Base-by-base conservation (phyloP, 306 rosid species). In the Myrica gale region DNA sequence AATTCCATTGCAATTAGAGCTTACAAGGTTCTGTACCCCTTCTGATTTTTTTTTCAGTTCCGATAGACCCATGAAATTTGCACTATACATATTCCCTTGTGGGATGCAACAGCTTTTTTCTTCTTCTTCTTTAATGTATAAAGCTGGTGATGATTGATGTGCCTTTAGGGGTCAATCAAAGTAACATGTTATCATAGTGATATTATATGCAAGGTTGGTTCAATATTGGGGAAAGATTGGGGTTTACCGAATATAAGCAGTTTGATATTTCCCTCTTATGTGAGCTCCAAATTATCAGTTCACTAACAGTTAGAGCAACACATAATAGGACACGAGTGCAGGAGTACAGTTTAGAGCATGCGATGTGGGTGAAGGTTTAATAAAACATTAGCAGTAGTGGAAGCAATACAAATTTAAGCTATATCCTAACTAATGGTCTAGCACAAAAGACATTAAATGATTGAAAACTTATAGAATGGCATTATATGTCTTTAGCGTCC, bases 1-100 rank as follows among this genome's bases (percentile, higher is more conserved):
- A 85, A 80, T 82, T 81, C 93, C 53, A 79, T 84, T 83, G 89
- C 89, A 76, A 82, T 70, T 48, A 85, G 63, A 72, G 91, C 92
- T 0, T 90, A 89, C 69, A 84, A 95, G 97, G 98, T 95, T 68
- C 68, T 47, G 62, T 47, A 48, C 32, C 44, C 81, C 44, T 58
- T 83, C 61, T 41, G 50, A 26, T 71, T 42, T 71, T 75, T 47
- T 39, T 76, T 26, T 56, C 20, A 68, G 42, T 69, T 23, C 8
- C 43, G 10, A 55, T 54, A 65, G 12, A 42, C 50, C 39, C 11
- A 8, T 42, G 70, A 42, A 41, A 65, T 65, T 26, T 17, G 48
- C 48, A 42, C 26, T 17, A 41, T 65, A 42, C 21, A 42, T 42
- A 13, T 65, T 17, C 39, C 44, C 3, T 8, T 42, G 26, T 42